Evolutionary conservation across 2,329 filamentous ascomycete species (phyloP).

Genomic region (Ophiostoma ips): DNA sequence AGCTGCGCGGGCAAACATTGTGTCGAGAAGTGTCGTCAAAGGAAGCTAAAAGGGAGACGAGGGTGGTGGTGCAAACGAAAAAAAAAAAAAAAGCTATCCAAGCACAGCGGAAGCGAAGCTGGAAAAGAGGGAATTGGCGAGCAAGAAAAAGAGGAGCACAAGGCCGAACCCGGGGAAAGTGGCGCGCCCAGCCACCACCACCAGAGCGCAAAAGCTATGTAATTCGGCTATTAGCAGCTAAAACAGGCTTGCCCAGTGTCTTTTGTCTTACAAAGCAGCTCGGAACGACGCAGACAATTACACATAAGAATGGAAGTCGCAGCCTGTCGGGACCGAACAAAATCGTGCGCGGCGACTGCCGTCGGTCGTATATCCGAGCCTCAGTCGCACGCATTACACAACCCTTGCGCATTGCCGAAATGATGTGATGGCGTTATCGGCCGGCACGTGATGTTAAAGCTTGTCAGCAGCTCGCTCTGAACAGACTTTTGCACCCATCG

Average conservation of each 20-base stretch:
- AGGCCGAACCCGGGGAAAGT: not conserved
- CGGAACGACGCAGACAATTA: not conserved
- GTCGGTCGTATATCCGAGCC: not conserved
- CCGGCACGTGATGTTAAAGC: no score
- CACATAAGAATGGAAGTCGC: not conserved
- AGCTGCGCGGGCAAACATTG: constrained; percentile 54
- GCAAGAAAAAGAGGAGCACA: constrained; percentile 1
- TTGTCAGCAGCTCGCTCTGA: no score
- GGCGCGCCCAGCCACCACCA: not conserved
- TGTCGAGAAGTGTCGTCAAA: constrained; percentile 15
- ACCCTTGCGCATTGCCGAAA: no score
- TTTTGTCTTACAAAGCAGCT: not conserved
- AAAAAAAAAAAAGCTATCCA: no score
- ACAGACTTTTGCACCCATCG: no score
- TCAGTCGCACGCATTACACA: not conserved
- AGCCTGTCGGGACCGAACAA: not conserved
- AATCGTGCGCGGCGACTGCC: not conserved
- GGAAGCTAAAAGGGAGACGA: not conserved
- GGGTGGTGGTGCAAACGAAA: not conserved
- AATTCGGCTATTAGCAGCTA: no score
- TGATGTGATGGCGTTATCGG: no score
- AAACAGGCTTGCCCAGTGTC: not conserved
- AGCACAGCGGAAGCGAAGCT: not conserved
- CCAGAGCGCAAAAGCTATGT: not conserved
- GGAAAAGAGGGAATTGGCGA: not conserved